A percentile compares a stretch with the other conserved stretches of the same genome.
Evolutionary conservation across 345 rosid species (phyloP).

Genomic region (Dovyalis caffra): DNA sequence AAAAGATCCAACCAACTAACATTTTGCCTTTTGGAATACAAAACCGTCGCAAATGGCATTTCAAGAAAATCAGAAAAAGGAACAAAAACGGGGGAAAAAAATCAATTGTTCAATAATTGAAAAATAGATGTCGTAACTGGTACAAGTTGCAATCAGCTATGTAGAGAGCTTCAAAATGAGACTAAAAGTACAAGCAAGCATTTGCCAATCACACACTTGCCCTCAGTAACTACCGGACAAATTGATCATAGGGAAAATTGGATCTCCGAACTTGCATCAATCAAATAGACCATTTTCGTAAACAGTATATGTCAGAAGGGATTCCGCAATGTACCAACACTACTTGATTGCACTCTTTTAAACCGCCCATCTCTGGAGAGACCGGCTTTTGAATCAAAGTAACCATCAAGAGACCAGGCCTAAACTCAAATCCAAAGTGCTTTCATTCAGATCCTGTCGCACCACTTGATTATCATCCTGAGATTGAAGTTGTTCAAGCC

Average conservation of each 20-base stretch:
- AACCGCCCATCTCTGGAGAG: conserved; percentile 28
- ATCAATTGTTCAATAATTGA: conserved; percentile 14
- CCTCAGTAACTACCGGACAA: background rate
- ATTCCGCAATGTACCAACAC: conserved; percentile 8
- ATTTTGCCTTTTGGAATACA: background rate
- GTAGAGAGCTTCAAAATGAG: conserved; percentile 21
- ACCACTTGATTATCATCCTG: conserved; percentile 54
- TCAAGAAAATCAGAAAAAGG: background rate
- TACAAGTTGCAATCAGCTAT: conserved; percentile 25
- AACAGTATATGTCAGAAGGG: conserved; percentile 15
- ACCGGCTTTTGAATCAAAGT: conserved; percentile 35
- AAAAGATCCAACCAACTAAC: background rate
- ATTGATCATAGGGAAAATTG: conserved; percentile 23
- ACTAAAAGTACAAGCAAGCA: conserved; percentile 15
- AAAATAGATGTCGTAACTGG: conserved; percentile 9
- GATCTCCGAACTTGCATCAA: conserved; percentile 13
- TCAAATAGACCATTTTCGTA: conserved; percentile 14
- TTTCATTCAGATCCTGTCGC: conserved; percentile 90
- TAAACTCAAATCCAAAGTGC: conserved; percentile 71
- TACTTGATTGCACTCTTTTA: conserved; percentile 24
- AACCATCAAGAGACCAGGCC: conserved; percentile 50
- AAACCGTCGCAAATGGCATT: conserved; percentile 9
- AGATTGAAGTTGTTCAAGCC: conserved; percentile 22
- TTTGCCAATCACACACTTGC: conserved; percentile 11
- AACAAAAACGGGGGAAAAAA: background rate